Evolutionary conservation across 345 rosid species (phyloP), one percentile per base, ranked within the genome.

Genomic region (Stellera chamaejasme): DNA sequence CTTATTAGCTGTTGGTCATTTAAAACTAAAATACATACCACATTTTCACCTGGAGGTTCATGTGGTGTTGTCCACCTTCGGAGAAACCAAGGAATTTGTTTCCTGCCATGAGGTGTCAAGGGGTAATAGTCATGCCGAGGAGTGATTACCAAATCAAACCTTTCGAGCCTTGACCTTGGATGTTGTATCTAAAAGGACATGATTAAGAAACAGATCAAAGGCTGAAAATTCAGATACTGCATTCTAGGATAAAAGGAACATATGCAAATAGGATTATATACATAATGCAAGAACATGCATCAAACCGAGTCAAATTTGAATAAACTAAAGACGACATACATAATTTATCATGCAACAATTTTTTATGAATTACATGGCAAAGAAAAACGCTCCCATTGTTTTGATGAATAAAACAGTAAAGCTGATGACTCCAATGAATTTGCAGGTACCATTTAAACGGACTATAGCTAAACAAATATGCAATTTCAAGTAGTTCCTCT

Each of bases 121-220:
- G 86, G 83, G 67, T 77, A 84, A 72, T 86, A 92, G 70, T 92
- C 97, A 59, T 92, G 99, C 41, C 55, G 73, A 52, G 99, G 99
- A 70, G 97, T 77, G 59, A 88, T 82, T 53, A 92, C 82, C 61
- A 92, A 64, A 80, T 88, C 97, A 84, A 92, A 92, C 73, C 87
- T 82, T 55, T 78, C 72, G 56, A 88, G 68, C 48, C 27, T 66
- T 25, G 82, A 69, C 78, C 96, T 80, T 11, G 99, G 99, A 82
- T 86, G 99, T 66, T 92, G 99, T 55, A 92, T 80, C 99, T 92
- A 83, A 50, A 77, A 59, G 57, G 39, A 32, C 39, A 32, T 32
- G 3, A 32, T 32, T 32, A 32, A 32, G 23, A 32, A 32, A 32
- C 39, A 5, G 39, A 32, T 32, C 5, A 32, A 32, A 32, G 9